Base-by-base conservation (phyloP, 2,329 filamentous ascomycete genomes). In the Talaromyces albobiverticillius region DNA sequence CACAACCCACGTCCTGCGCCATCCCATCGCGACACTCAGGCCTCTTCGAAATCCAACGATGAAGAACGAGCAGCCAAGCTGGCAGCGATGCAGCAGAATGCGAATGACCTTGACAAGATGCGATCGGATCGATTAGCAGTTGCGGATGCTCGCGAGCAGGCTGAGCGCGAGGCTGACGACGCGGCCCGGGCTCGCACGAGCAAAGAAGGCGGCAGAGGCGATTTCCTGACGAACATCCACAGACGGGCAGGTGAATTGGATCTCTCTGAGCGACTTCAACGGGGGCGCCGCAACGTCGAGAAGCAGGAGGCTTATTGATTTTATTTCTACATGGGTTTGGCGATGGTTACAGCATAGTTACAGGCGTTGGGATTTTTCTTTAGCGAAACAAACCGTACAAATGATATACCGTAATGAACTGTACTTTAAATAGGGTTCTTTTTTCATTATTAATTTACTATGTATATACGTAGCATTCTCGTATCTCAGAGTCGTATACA, bases 51-150 rank as follows among this genome's bases (percentile, higher is more conserved):
- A 40, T 22, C 40, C 61, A 54, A 55, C 51, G 51, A 80, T 18
- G 80, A 82, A 20, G 84, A 87, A 58, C 78, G 79, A n/a, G 83
- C 84, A 11, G 79, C 81, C 20, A 88, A 84, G 67, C 69, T 90
- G 23, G 86, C 84, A 10, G 84, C 83, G 2, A 90, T 90, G 87
- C 87, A 89, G 67, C 78, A 81, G 18, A 84, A 84, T 23, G 87
- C 87, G 4, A 80, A 79, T 1, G 82, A 86, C 4, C 75, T 94
- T 29, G 87, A 92, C 61, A 68, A 76, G 18, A 84, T 87, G 60
- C 84, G 89, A 26, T 80, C 82, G 59, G 79, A 79, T 54, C 81
- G 89, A 18, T 72, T 94, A 6, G 82, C 82, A 0, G 82, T 82
- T 1, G 71, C 90, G 14, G 86, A 83, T 34, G 82, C 83, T 60